Evolutionary conservation across 2,329 filamentous ascomycete species (phyloP), one percentile per base, ranked within the genome.

Genomic region (Acarospora socialis): DNA sequence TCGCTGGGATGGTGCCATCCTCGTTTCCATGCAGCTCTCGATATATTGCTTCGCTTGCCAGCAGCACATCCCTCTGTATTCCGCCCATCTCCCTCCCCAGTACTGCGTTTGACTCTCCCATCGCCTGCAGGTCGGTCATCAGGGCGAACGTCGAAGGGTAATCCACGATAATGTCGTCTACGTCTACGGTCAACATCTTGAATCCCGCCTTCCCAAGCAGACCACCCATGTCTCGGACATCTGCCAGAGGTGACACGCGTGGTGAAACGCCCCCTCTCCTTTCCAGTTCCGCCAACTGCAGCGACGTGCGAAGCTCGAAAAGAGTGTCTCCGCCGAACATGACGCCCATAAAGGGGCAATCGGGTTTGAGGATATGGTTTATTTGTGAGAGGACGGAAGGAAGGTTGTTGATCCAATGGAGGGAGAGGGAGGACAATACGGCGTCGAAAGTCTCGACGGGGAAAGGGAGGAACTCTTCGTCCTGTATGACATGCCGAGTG

Each of bases 351-450:
- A 98, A 93, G 1, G 92, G 84, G 35, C 71, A 69, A 53, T 98
- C 90, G 0, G 87, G 84, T 56, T 92, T 92, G 16, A 98, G 68
- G 20, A 92, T 63, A 42, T 71, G 69, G 61, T 93, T 92, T 51
- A 94, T 78, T 50, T 92, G 82, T 2, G 75, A 66, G 2, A 98
- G 67, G 7, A 92, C 63, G 1, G 79, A 81, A 0, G 90, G 90
- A 4, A 98, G 70, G 54, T 98, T 83, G 53, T 98, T 98, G 64
- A 94, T 80, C 90, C 90, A 98, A 57, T 98, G 90, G 52, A 98
- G 65, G 36, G 80, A 86, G 37, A 93, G 61, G 34, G 80, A 92
- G 51, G 82, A 92, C 40, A 98, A 63, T 7, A 94, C 81, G 4
- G 92, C 73, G 52, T 95, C 86, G 53, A 94, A 95, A 3, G 77